phyloP scores from a whole-genome alignment of 2,329 filamentous ascomycete species.

The Lachnum nothofagi region DNA sequence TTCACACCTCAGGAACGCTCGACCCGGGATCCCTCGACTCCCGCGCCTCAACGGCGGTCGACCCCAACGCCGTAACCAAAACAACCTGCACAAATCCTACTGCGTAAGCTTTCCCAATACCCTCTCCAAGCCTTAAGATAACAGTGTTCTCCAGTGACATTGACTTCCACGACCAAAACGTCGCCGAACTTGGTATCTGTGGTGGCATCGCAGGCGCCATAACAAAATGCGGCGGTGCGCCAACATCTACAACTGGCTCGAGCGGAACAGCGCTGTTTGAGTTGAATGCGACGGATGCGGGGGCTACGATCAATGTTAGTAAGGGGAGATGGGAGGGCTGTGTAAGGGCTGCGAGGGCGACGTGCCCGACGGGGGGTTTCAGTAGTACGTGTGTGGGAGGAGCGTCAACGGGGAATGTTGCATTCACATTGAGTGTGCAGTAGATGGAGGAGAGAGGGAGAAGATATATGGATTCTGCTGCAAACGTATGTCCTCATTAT shows the following conservation, averaged over 20 bases:
- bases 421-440: conserved; percentile 17
- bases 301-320: conserved; percentile 47
- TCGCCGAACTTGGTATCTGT: conserved; percentile 46
- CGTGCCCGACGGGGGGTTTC: conserved; percentile 22
- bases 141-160: conserved; percentile 13
- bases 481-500: too few species aligned
- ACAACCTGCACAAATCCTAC: conserved; percentile 33
- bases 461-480: too few species aligned
- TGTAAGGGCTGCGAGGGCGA: conserved; percentile 43
- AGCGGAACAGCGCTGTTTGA: conserved; percentile 46
- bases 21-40: background rate
- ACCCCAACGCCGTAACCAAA: conserved; percentile 30
- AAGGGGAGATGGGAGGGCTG: conserved; percentile 51
- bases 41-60: conserved; percentile 24
- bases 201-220: conserved; percentile 44
- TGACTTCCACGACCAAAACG: conserved; percentile 42
- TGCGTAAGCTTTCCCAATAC: conserved; percentile 16
- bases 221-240: conserved; percentile 42
- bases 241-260: conserved; percentile 40
- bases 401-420: conserved; percentile 23
- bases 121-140: background rate
- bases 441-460: background rate
- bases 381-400: conserved; percentile 27
- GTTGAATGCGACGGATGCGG: conserved; percentile 38
- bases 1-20: conserved; percentile 4